Evolutionary conservation across 352 stramenopile species (phyloP), one percentile per base, ranked within the genome.

Genomic region (Globisporangium canariense): DNA sequence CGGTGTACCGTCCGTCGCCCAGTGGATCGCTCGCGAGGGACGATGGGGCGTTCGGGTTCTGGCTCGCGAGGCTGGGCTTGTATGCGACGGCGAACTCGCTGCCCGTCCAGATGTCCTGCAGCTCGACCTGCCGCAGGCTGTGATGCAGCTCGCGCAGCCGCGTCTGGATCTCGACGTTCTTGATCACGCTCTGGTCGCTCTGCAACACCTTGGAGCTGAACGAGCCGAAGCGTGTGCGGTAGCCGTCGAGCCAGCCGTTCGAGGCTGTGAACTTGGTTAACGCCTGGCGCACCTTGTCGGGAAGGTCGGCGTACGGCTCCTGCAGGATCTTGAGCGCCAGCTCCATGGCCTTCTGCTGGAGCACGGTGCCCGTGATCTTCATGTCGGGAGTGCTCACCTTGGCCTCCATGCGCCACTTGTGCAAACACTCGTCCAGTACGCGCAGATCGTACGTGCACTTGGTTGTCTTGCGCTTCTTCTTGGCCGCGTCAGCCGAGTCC

Each of bases 361-460:
- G 70, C 36, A 90, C 78, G 0, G 82, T 89, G 66, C 86, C 86
- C 16, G 86, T 94, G 66, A 94, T 72, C 68, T 92, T 91, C 18
- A 70, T 86, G 52, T 94, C 86, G 0, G 86, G 86, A 13, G 69
- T 89, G 67, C 78, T 90, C 36, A 94, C 83, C 51, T 89, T 89
- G 46, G 89, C 70, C 66, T 94, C 86, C 83, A 94, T 92, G 51
- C 86, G 79, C 86, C 83, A 93, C 77, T 94, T 94, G 74, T 94
- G 84, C 59, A 94, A 67, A 69, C 79, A 90, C 70, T 94, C 83
- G 68, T 93, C 83, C 38, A 94, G 66, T 64, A 93, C 76, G 22
- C 81, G 80, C 66, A 93, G 70, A 62, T 94, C 83, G 68, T 93
- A 93, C 51, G 82, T 84, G 71, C 83, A 93, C 64, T 90, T 91